Base-by-base conservation (phyloP, 1,284 basidiomycete genomes). In the Entoloma clypeatum region DNA sequence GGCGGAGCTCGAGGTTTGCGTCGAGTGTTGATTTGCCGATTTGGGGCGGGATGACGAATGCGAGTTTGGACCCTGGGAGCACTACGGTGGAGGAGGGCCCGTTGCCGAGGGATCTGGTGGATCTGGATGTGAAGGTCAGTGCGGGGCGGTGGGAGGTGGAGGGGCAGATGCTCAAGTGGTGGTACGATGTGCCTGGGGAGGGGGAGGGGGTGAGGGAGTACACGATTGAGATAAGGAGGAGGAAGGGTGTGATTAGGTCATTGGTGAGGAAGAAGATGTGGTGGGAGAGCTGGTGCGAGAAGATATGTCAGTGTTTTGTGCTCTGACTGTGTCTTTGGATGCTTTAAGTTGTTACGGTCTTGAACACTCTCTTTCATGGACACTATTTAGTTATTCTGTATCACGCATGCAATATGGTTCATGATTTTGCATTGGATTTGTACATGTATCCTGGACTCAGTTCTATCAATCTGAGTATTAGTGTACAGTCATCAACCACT, bases 101-200 rank as follows among this genome's bases (percentile, higher is more conserved):
- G 21, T 17, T 22, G 29, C 23, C 23, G 44, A 45, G 31, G 31
- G 55, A 61, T 29, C 36, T 68, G 5, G 48, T 70, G 7, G 68
- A 70, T 47, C 44, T 74, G 11, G 64, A 70, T 11, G 67, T 75
- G 5, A 60, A 50, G n/a, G 76, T 83, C 1, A 86, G 85, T 3
- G 71, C 69, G 1, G 93, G 93, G 1, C 58, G 69, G 26, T 90
- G 77, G 69, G 71, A 72, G 45, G 66, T 89, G 6, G 68, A 77
- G 6, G 90, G 88, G 2, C 82, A 86, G 65, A 75, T 66, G 25
- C 60, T 98, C 39, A 72, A 72, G 51, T 98, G 94, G 94, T 92
- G 80, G 74, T 94, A 96, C 59, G 72, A 75, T 22, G 71, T 81
- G 0, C 87, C 89, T 1, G 48, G 53, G 11, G 58, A 54, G 4